Base-by-base conservation (phyloP, 106 monocot species). In the Phalaenopsis aphrodite region DNA sequence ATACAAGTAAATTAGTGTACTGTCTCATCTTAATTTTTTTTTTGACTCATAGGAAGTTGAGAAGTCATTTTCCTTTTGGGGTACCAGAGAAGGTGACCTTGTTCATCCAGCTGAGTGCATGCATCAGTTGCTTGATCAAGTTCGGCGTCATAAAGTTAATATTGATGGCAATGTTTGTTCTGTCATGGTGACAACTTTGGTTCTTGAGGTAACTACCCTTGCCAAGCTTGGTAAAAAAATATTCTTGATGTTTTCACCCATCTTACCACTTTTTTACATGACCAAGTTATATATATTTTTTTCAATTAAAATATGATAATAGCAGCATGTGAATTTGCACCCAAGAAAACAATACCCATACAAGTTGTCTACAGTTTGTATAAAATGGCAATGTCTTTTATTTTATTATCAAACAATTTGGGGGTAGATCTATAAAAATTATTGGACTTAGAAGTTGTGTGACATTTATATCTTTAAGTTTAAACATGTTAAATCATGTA, bases 91-190 rank as follows among this genome's bases (percentile, higher is more conserved):
- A 78, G 89, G 95, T 82, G 92, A 95, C 76, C 46, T 86, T 6
- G 79, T 86, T 57, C 95, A 95, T 85, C 89, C 95, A 45, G 89
- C 84, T 37, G 95, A 95, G 52, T 95, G 95, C 87, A 95, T 95
- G 92, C 92, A 91, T 37, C 86, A 89, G 71, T 66, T 95, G 81
- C 90, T 95, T 41, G 90, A 93, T 47, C 90, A 88, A 85, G 90
- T 95, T 47, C 87, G 90, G 38, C 89, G 81, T 11, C 88, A 95
- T 78, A 89, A 79, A 88, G 92, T 95, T 30, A 95, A 95, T 72
- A 82, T 95, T 75, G 92, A 95, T 77, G 90, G 95, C 61, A 95
- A 95, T 82, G 85, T 93, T 77, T 95, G 95, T 80, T 91, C 95
- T 42, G 92, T 93, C 47, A 75, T 95, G 86, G 91, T 95, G 9